These are phyloP conservation scores for Luffa acutangula DNA, from an alignment of 306 rosid genomes.

Conservation along the genomic window DNA sequence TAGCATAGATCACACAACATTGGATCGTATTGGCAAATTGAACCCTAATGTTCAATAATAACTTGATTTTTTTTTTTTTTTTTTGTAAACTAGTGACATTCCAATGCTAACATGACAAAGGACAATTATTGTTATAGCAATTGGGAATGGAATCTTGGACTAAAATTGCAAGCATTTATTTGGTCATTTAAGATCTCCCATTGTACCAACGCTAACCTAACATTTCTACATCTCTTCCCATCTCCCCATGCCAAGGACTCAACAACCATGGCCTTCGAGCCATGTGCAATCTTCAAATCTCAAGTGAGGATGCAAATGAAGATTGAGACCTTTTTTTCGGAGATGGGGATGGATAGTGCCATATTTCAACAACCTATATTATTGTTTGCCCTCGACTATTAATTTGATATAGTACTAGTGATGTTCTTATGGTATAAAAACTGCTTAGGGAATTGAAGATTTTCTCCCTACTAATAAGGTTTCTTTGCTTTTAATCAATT, in stretches of 20 bases:
- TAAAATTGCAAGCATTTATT: background rate
- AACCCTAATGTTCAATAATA: background rate
- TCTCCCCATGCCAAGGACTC: background rate
- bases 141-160: constrained; percentile 1
- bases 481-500: too few relatives aligned
- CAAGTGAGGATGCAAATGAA: background rate
- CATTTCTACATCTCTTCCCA: background rate
- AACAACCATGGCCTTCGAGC: background rate
- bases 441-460: background rate
- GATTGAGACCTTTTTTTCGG: background rate
- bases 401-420: too few relatives aligned
- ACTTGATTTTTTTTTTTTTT: background rate
- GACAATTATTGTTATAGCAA: background rate
- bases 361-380: too few relatives aligned
- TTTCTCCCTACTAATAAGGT: too few relatives aligned
- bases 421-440: background rate
- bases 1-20: background rate
- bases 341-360: too few relatives aligned
- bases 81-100: background rate
- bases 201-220: background rate
- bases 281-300: background rate
- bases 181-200: background rate
- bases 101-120: background rate
- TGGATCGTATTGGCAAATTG: background rate
- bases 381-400: too few relatives aligned